Evolutionary conservation across 148 eudicot species (phyloP).

Genomic region (Salicornia ramosissima): DNA sequence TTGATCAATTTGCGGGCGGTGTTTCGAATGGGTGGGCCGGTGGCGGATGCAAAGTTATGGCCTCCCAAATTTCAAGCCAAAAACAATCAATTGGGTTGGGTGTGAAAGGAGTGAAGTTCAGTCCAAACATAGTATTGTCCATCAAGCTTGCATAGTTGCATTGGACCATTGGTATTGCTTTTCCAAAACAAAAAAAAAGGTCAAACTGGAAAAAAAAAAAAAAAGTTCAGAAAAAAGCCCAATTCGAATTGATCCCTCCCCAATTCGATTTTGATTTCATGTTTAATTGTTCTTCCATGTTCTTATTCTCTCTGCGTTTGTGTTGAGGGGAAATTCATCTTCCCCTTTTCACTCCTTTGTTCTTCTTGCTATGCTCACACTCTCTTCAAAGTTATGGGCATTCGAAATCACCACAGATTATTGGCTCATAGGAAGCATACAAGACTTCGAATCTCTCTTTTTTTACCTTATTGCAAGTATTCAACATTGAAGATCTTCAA

Average conservation of each 20-base stretch:
- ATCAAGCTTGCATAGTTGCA: no score
- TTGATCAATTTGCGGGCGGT: no score
- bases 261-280: neutral
- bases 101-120: no score
- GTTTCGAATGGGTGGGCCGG: no score
- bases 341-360: neutral
- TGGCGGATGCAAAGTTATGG: no score
- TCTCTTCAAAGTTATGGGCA: constrained; percentile 13
- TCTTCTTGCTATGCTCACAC: neutral
- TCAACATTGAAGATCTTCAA: constrained; percentile 18
- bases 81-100: no score
- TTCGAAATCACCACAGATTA: constrained; percentile 6
- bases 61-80: no score
- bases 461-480: constrained; percentile 8
- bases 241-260: neutral
- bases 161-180: no score
- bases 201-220: no score
- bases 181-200: no score
- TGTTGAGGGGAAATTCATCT: constrained; percentile 11
- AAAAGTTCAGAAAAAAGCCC: neutral
- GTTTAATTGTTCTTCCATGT: neutral
- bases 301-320: neutral
- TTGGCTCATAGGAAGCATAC: constrained; percentile 5
- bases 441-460: neutral
- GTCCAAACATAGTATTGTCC: no score